Conservation (phyloP, 2,329 filamentous ascomycete genomes). For the Nemania abortiva region DNA sequence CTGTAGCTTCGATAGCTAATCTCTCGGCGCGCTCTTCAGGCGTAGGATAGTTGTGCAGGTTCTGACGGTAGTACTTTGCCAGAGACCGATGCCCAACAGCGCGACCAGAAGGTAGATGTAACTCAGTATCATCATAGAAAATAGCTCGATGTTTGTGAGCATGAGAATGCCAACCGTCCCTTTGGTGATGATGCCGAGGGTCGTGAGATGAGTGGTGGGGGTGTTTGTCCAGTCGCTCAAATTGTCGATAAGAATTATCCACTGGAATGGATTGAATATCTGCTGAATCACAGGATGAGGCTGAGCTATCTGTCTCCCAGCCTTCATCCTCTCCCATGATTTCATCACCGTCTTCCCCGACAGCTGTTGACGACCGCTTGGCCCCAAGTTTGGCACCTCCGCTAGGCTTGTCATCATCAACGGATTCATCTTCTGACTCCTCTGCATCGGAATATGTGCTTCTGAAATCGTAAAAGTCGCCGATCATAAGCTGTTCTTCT, state of each 20-base stretch:
- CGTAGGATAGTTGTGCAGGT: constrained; percentile 85
- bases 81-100: constrained; percentile 91
- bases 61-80: constrained; percentile 91
- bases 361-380: constrained; percentile 65
- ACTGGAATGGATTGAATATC: constrained; percentile 85
- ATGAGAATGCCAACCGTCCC: constrained; percentile 84
- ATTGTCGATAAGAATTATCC: constrained; percentile 77
- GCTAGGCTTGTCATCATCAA: constrained; percentile 62
- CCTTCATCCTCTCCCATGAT: constrained; percentile 75
- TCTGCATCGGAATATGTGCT: constrained; percentile 91
- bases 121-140: constrained; percentile 92
- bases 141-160: constrained; percentile 83
- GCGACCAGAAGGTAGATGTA: constrained; percentile 90
- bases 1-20: constrained; percentile 67
- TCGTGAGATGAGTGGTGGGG: constrained; percentile 81
- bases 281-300: constrained; percentile 87
- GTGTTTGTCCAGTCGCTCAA: constrained; percentile 77
- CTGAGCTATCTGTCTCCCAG: constrained; percentile 95
- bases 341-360: constrained; percentile 66
- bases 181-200: constrained; percentile 77
- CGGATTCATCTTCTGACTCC: constrained; percentile 67
- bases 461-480: constrained; percentile 96
- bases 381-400: constrained; percentile 78
- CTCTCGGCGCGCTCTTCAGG: constrained; percentile 79
- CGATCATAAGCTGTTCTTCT: constrained; percentile 91